Evolutionary conservation across 1,284 basidiomycete species (phyloP).

Genomic region (Heterobasidion occidentale): DNA sequence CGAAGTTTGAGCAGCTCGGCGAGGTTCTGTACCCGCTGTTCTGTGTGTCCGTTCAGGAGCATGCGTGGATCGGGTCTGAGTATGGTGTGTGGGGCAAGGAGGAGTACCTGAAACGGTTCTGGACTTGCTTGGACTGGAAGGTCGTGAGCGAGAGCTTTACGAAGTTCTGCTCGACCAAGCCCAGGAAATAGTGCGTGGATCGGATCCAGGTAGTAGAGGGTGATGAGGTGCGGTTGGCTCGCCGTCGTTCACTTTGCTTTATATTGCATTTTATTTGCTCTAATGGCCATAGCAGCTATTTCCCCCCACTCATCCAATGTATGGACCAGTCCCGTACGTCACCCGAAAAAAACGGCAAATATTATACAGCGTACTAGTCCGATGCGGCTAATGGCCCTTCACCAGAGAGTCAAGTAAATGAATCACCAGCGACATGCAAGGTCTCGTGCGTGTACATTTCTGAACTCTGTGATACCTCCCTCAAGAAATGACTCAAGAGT

Average conservation of each 20-base stretch:
- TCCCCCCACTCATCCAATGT: neutral
- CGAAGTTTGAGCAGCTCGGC: slow-evolving; percentile 26
- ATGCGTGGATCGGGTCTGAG: slow-evolving; percentile 83
- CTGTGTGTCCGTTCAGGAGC: slow-evolving; percentile 84
- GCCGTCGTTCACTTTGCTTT: neutral
- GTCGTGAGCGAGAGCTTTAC: slow-evolving; percentile 34
- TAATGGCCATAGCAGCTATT: neutral
- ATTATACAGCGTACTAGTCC: too few relatives aligned
- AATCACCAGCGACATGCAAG: too few relatives aligned
- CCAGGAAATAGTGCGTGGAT: too few relatives aligned
- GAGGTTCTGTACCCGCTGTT: slow-evolving; percentile 71
- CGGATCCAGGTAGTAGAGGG: too few relatives aligned
- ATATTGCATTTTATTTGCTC: neutral
- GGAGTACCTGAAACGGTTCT: slow-evolving; percentile 85
- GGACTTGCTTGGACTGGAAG: slow-evolving; percentile 84
- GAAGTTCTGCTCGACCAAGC: neutral
- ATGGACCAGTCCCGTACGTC: neutral
- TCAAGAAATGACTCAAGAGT: neutral
- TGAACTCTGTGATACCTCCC: too few relatives aligned
- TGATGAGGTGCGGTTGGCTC: neutral
- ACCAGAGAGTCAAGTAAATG: too few relatives aligned
- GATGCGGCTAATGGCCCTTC: too few relatives aligned
- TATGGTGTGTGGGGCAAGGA: slow-evolving; percentile 96
- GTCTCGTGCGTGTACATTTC: too few relatives aligned
- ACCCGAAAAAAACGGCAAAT: neutral